Base-by-base conservation (phyloP, 768 basidiomycete genomes). In the Astraeus odoratus region DNA sequence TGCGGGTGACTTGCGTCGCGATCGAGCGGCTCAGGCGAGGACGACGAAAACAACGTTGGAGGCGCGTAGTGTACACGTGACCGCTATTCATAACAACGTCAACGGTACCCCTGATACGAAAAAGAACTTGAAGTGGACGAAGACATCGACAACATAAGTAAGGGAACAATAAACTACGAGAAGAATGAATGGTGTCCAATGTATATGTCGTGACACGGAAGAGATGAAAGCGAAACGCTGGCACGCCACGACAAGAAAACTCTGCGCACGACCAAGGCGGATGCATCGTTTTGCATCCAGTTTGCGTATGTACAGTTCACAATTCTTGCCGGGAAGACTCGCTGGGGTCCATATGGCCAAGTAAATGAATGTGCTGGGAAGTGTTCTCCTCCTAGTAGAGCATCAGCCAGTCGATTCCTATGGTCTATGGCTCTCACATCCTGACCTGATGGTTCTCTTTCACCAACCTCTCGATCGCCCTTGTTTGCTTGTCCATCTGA, bases 361-460 rank as follows among this genome's bases (percentile, higher is more conserved):
- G n/a, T n/a, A n/a, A n/a, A n/a, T n/a, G n/a, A n/a, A n/a, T n/a
- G n/a, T n/a, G n/a, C n/a, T n/a, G n/a, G 16, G 47, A 30, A 19
- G 26, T 43, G 7, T 49, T 50, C 38, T 55, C 57, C 39, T 60
- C 44, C 51, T 50, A 46, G 34, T 35, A 36, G 13, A 16, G 24
- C 5, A 7, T 29, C 42, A 23, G 60, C 46, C 27, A n/a, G 22
- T 29, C 31, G 35, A 20, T 18, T 19, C 26, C 13, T 8, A 15
- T 23, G 5, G 34, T 25, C 40, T 27, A 42, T 24, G 16, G 23
- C 22, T 20, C 26, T 23, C 26, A 16, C 23, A 29, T 42, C 46
- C 57, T 47, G 51, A 74, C 76, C 67, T 71, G 68, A 36, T 61
- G 60, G 48, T 78, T 77, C 51, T 78, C 76, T 50, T 69, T 70